phyloP scores from a whole-genome alignment of 768 basidiomycete species.

The Lentinula edodes region DNA sequence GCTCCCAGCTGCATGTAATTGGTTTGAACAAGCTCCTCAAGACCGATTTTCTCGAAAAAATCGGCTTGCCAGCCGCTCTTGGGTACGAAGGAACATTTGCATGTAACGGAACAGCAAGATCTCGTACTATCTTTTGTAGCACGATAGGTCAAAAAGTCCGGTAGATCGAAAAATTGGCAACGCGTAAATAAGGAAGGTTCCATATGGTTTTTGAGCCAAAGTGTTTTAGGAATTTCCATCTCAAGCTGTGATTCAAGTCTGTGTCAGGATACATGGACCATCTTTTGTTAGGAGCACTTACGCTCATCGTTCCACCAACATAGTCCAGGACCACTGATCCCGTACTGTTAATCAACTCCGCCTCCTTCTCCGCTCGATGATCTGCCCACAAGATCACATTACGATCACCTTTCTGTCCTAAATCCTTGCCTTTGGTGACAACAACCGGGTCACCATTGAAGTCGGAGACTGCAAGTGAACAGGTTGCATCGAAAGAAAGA shows the following conservation, averaged over 20 bases:
- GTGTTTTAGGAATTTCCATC: constrained; percentile 97
- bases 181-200: constrained; percentile 55
- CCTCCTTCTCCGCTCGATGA: constrained; percentile 90
- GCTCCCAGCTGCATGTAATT: constrained; percentile 75
- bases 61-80: constrained; percentile 81
- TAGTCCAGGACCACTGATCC: constrained; percentile 86
- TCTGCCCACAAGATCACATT: constrained; percentile 97
- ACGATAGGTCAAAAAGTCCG: constrained; percentile 94
- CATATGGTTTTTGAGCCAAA: constrained; percentile 96
- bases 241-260: constrained; percentile 57
- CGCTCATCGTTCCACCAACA: constrained; percentile 95
- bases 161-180: constrained; percentile 86
- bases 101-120: constrained; percentile 90
- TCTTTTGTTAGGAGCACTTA: constrained; percentile 25
- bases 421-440: constrained; percentile 61
- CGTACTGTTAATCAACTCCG: constrained; percentile 81
- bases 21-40: constrained; percentile 61
- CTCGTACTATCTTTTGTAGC: constrained; percentile 73
- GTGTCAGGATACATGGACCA: not conserved
- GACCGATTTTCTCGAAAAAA: constrained; percentile 84
- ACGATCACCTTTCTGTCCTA: constrained; percentile 66
- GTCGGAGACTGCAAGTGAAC: constrained; percentile 86
- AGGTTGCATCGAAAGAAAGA: constrained; percentile 93
- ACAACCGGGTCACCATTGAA: constrained; percentile 65
- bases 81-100: constrained; percentile 93